Conservation (phyloP, 2,329 filamentous ascomycete species). For the Madurella mycetomatis region DNA sequence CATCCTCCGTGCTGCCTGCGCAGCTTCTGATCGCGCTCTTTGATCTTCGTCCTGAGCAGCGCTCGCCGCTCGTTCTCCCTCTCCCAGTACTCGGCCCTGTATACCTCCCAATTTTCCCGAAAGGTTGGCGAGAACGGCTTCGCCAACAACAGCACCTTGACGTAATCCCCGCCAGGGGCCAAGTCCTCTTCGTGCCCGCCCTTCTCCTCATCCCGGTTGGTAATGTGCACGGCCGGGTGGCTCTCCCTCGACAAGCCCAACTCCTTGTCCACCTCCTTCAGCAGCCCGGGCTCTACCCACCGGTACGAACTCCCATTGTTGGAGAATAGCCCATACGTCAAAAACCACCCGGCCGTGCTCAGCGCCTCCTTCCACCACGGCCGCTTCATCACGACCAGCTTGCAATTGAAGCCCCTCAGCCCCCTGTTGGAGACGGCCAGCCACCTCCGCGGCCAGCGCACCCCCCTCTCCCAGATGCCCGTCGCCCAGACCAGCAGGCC, state of each 20-base stretch:
- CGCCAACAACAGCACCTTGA: constrained; percentile 83
- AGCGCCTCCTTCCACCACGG: constrained; percentile 76
- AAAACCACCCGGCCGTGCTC: constrained; percentile 68
- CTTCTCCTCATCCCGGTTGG: constrained; percentile 52
- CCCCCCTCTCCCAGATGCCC: constrained; percentile 91
- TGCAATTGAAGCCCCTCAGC: constrained; percentile 88
- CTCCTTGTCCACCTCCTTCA: constrained; percentile 58
- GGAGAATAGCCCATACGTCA: constrained; percentile 71
- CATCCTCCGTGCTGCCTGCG: constrained; percentile 65
- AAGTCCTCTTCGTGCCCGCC: constrained; percentile 84
- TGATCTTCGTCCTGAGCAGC: constrained; percentile 64
- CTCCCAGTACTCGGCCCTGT: constrained; percentile 93
- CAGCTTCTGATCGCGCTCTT: constrained; percentile 62
- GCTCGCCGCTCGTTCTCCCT: constrained; percentile 86
- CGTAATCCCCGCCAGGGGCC: constrained; percentile 81
- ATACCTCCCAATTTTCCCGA: constrained; percentile 94
- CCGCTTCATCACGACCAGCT: constrained; percentile 83
- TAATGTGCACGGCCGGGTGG: constrained; percentile 38
- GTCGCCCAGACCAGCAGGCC: constrained; percentile 86
- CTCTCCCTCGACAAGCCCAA: constrained; percentile 43
- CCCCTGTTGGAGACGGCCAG: constrained; percentile 85
- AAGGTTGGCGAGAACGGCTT: constrained; percentile 96
- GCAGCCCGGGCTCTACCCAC: constrained; percentile 62
- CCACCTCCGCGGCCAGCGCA: constrained; percentile 91
- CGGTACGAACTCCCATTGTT: constrained; percentile 68